A percentile compares a stretch with the other conserved stretches of the same genome.
These are phyloP conservation scores for Torulaspora franciscae DNA, from an alignment of 805 yeast species.

Conservation along the genomic window DNA sequence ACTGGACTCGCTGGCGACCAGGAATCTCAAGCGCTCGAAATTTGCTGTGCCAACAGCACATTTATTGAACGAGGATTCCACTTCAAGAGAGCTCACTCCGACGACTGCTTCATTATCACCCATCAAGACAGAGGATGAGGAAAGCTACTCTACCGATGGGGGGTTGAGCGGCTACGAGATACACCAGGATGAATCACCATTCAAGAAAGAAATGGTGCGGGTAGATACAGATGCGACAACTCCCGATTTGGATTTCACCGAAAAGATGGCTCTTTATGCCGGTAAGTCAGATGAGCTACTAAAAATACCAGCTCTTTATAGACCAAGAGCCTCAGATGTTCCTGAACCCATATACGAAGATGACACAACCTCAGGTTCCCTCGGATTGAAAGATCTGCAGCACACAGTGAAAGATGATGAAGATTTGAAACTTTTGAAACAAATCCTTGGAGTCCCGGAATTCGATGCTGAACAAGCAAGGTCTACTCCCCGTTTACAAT, in stretches of 20 bases:
- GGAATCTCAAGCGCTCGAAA: constrained; percentile 15
- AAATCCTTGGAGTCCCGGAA: constrained; percentile 34
- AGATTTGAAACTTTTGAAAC: constrained; percentile 53
- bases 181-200: constrained; percentile 14
- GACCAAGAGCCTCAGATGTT: constrained; percentile 44
- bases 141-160: constrained; percentile 9
- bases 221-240: constrained; percentile 22
- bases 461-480: neutral
- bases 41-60: constrained; percentile 30
- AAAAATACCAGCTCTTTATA: constrained; percentile 37
- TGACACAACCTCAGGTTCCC: constrained; percentile 13
- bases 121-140: constrained; percentile 17
- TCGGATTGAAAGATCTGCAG: constrained; percentile 46
- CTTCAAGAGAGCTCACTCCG: constrained; percentile 24
- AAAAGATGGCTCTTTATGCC: constrained; percentile 19
- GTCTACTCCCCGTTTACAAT: constrained; percentile 12
- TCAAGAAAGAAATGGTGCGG: constrained; percentile 23
- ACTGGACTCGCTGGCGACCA: constrained; percentile 8
- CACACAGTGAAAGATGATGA: constrained; percentile 64
- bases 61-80: constrained; percentile 29
- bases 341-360: constrained; percentile 57
- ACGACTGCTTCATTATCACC: constrained; percentile 9
- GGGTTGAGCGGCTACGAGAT: constrained; percentile 16
- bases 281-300: constrained; percentile 18
- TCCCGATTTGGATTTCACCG: constrained; percentile 23